phyloP scores from a whole-genome alignment of 2,329 filamentous ascomycete genomes.

The Ceratocystis lukuohia region DNA sequence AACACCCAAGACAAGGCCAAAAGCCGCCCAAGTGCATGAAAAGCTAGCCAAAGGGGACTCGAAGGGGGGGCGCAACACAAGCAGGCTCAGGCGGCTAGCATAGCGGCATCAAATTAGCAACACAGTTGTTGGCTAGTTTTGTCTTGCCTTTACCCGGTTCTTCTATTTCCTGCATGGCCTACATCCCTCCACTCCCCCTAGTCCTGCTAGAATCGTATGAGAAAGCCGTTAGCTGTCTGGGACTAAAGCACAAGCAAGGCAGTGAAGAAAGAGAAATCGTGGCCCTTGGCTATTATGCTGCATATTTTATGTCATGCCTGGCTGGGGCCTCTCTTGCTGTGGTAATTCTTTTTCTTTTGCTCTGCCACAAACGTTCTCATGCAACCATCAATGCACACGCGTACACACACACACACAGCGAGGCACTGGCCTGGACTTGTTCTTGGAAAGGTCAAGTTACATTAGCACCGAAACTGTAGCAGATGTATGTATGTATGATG shows the following conservation, averaged over 20 bases:
- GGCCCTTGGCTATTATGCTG: not conserved
- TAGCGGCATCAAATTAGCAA: too few relatives aligned
- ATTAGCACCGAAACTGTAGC: too few relatives aligned
- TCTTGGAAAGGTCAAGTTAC: too few relatives aligned
- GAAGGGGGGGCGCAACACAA: too few relatives aligned
- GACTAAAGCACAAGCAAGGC: not conserved
- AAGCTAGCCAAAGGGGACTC: too few relatives aligned
- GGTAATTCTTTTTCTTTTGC: not conserved
- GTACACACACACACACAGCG: not conserved
- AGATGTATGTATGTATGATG: too few relatives aligned
- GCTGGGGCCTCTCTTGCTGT: not conserved
- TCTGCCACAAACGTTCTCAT: not conserved
- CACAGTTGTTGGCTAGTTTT: not conserved
- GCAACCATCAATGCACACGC: not conserved
- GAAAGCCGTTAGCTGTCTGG: constrained; percentile 1
- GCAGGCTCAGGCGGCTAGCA: too few relatives aligned
- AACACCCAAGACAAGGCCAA: too few relatives aligned
- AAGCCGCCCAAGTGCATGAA: too few relatives aligned
- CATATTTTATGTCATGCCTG: not conserved
- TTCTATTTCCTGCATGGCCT: not conserved
- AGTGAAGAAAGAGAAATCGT: not conserved
- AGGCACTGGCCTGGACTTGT: not conserved
- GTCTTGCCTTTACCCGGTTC: not conserved
- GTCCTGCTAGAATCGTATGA: constrained; percentile 1
- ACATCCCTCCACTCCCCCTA: not conserved